phyloP scores from a whole-genome alignment of 306 rosid species.

The Dalbergia cultrata region DNA sequence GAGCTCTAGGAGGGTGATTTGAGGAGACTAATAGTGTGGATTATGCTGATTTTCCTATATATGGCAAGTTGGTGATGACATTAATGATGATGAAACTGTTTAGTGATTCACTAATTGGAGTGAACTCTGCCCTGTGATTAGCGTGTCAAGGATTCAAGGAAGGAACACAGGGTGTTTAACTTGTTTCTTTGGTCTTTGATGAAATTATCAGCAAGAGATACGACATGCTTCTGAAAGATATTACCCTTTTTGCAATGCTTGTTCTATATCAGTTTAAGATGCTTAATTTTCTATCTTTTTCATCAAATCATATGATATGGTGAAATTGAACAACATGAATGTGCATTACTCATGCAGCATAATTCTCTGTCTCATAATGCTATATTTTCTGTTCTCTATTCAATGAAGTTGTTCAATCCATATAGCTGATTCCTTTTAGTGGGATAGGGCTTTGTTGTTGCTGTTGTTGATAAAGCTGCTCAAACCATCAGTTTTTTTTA shows the following conservation, averaged over 20 bases:
- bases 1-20: conserved; percentile 23
- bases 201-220: neutral
- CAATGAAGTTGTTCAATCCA: neutral
- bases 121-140: conserved; percentile 10
- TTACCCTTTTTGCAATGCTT: neutral
- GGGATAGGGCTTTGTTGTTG: conserved; percentile 24
- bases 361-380: conserved; percentile 1
- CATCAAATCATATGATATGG: conserved; percentile 16
- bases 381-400: neutral
- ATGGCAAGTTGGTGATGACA: conserved; percentile 8
- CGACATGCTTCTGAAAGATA: neutral
- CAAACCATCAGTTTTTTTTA: neutral
- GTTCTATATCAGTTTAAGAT: neutral
- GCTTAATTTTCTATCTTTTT: neutral
- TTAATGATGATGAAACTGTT: conserved; percentile 17
- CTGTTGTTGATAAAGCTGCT: conserved; percentile 31
- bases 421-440: neutral
- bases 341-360: conserved; percentile 14
- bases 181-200: neutral
- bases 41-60: conserved; percentile 13
- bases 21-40: conserved; percentile 8
- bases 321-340: neutral
- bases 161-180: neutral
- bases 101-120: conserved; percentile 12
- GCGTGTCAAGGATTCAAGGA: conserved; percentile 25